phyloP scores from a whole-genome alignment of 192 early-diverging fungal genomes.

The Entophlyctis luteolus region DNA sequence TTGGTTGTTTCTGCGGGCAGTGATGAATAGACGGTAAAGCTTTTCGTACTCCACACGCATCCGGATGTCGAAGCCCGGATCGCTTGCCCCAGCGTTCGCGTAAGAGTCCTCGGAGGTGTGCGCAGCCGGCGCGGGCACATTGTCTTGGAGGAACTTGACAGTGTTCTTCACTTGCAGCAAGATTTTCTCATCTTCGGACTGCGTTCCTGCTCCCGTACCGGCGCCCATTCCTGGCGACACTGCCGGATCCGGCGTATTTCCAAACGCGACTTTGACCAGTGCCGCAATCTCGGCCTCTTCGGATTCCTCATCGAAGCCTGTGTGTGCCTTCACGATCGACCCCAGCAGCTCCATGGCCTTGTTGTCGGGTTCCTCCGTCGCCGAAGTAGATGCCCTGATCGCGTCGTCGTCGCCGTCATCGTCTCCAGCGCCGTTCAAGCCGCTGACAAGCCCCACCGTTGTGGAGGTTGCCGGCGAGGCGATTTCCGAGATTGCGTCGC shows the following conservation, averaged over 20 bases:
- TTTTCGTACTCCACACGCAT: slow-evolving; percentile 46
- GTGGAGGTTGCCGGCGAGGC: background rate
- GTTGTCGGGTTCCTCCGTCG: background rate
- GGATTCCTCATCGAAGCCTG: slow-evolving; percentile 22
- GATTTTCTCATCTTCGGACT: slow-evolving; percentile 24
- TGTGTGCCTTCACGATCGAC: slow-evolving; percentile 3
- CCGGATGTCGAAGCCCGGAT: slow-evolving; percentile 8
- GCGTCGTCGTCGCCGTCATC: background rate
- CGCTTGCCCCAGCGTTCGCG: background rate
- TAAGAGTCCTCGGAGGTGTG: background rate
- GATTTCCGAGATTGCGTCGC: background rate
- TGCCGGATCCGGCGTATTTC: background rate
- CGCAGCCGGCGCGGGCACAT: background rate
- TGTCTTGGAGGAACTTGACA: slow-evolving; percentile 12
- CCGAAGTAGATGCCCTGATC: background rate
- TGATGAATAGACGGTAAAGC: slow-evolving; percentile 42
- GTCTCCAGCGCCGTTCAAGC: background rate
- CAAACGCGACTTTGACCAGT: slow-evolving; percentile 31
- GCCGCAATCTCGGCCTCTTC: slow-evolving; percentile 24
- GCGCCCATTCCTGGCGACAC: background rate
- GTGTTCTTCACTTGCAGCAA: slow-evolving; percentile 12
- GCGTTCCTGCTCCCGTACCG: background rate
- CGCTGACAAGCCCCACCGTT: background rate
- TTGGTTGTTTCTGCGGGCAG: slow-evolving; percentile 47
- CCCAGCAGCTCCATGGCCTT: background rate